Conservation (phyloP, 495 filamentous ascomycete genomes). For the Mytilinidion resinicola region DNA sequence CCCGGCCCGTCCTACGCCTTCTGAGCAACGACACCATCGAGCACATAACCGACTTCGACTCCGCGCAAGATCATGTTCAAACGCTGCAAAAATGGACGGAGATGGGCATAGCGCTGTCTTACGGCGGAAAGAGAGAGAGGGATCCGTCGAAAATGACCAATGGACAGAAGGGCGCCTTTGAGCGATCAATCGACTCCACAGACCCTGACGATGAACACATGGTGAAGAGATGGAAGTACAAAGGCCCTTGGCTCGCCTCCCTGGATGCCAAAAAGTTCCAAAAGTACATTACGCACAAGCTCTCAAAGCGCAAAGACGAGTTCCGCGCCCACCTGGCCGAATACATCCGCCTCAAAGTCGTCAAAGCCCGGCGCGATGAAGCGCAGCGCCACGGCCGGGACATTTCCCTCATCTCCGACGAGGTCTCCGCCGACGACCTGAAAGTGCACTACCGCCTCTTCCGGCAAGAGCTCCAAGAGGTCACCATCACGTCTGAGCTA, state of each 20-base stretch:
- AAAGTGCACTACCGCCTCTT: slow-evolving; percentile 13
- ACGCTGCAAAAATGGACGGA: slow-evolving; percentile 86
- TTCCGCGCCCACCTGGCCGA: slow-evolving; percentile 48
- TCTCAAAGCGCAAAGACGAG: slow-evolving; percentile 44
- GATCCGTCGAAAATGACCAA: background rate
- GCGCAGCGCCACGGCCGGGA: background rate
- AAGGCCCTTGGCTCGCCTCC: slow-evolving; percentile 76
- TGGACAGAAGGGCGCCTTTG: slow-evolving; percentile 47
- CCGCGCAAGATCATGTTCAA: slow-evolving; percentile 72
- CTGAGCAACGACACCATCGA: slow-evolving; percentile 75
- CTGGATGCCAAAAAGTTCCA: slow-evolving; percentile 68
- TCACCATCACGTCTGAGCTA: slow-evolving; percentile 35
- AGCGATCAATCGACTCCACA: slow-evolving; percentile 49
- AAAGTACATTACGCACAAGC: slow-evolving; percentile 53
- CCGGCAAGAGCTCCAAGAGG: slow-evolving; percentile 13
- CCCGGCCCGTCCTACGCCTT: slow-evolving; percentile 64
- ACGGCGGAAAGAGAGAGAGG: slow-evolving; percentile 33
- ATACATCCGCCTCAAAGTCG: slow-evolving; percentile 35
- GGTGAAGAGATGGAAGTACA: slow-evolving; percentile 55
- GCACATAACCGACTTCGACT: slow-evolving; percentile 85
- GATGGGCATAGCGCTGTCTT: slow-evolving; percentile 58
- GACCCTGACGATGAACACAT: slow-evolving; percentile 19
- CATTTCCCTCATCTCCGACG: slow-evolving; percentile 10
- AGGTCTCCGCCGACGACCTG: slow-evolving; percentile 22
- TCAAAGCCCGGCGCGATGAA: slow-evolving; percentile 6